Percentiles rank a stretch among this genome's conserved stretches.
These are phyloP conservation scores for Hypoxylon sp. DNA, from an alignment of 2,329 filamentous ascomycete species.

Conservation along the genomic window DNA sequence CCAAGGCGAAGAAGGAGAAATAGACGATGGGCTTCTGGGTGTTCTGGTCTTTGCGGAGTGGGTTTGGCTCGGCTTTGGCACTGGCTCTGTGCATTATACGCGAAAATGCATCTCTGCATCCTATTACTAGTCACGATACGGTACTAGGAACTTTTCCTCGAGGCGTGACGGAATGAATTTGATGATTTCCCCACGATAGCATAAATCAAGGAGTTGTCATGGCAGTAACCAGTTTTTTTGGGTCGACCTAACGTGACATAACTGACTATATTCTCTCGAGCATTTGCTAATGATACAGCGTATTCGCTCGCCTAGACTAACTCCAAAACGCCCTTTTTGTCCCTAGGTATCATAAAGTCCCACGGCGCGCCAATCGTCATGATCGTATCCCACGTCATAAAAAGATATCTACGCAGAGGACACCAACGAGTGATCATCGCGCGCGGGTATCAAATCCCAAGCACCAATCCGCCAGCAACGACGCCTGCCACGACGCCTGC, in stretches of 20 bases:
- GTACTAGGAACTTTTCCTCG: slow-evolving; percentile 35
- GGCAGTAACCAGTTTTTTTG: slow-evolving; percentile 29
- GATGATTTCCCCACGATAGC: slow-evolving; percentile 53
- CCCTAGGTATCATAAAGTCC: slow-evolving; percentile 32
- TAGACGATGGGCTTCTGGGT: slow-evolving; percentile 64
- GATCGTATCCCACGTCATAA: slow-evolving; percentile 7
- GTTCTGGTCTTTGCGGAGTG: slow-evolving; percentile 50
- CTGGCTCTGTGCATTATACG: slow-evolving; percentile 53
- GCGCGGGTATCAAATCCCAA: slow-evolving; percentile 28
- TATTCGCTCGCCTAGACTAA: slow-evolving; percentile 6
- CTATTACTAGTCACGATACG: slow-evolving; percentile 36
- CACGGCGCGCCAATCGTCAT: slow-evolving; percentile 11
- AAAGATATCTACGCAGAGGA: slow-evolving; percentile 18
- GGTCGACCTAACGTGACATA: slow-evolving; percentile 33
- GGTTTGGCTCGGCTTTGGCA: slow-evolving; percentile 53
- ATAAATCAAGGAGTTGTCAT: slow-evolving; percentile 53
- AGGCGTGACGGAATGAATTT: slow-evolving; percentile 51
- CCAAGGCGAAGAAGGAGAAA: slow-evolving; percentile 94
- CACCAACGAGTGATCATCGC: not conserved
- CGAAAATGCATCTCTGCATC: slow-evolving; percentile 45
- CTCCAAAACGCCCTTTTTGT: slow-evolving; percentile 28
- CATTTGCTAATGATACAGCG: slow-evolving; percentile 3
- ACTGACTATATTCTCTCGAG: not conserved
- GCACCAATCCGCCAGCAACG: slow-evolving; percentile 31
- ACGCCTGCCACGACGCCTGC: slow-evolving; percentile 36